Conservation (phyloP, 768 basidiomycete species). For the Amanita fuliginea region DNA sequence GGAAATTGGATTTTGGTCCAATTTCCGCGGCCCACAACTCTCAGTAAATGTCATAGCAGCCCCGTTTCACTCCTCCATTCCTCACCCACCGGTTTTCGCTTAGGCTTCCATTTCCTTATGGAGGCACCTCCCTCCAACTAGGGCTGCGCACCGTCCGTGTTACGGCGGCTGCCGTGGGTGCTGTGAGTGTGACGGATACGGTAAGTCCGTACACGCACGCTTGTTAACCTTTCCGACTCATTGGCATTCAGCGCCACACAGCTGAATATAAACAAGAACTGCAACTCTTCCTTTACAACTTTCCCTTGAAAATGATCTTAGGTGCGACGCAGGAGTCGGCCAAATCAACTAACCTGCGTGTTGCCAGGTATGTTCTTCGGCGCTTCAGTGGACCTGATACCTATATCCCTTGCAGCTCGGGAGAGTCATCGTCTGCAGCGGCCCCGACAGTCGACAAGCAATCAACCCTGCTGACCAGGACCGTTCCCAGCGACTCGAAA, state of each 20-base stretch:
- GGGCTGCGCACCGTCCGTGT: no score
- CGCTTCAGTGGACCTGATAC: neutral
- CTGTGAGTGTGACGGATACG: no score
- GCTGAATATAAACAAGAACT: neutral
- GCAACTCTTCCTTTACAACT: neutral
- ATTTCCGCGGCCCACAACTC: no score
- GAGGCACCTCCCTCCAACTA: no score
- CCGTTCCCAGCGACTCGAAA: slow-evolving; percentile 4
- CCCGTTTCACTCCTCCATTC: no score
- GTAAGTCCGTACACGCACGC: neutral
- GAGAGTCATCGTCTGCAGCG: neutral
- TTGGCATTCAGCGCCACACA: neutral
- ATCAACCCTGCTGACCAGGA: neutral
- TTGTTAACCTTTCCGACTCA: neutral
- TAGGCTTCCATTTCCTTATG: no score
- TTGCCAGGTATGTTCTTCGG: neutral
- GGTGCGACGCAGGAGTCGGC: neutral
- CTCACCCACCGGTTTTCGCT: no score
- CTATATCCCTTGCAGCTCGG: neutral
- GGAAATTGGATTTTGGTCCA: no score
- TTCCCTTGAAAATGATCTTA: slow-evolving; percentile 1
- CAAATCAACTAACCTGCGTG: neutral
- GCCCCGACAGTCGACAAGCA: neutral
- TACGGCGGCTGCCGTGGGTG: no score
- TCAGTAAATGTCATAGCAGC: no score